Percentiles rank a stretch among this genome's conserved stretches.
Conservation (phyloP, 495 filamentous ascomycete species). For the Daldinia loculata region DNA sequence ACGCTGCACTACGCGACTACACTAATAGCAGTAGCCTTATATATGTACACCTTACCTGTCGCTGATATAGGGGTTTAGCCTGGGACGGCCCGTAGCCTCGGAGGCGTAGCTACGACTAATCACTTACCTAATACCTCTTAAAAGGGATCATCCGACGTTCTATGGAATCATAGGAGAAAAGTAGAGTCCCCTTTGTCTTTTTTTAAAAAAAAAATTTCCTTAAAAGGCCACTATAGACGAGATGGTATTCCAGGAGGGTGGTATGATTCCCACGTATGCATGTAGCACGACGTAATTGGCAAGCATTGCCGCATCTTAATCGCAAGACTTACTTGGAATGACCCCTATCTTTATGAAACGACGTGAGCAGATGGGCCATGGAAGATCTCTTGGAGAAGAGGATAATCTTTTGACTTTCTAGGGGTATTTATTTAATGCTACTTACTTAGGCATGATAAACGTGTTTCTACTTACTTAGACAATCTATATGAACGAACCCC, state of each 20-base stretch:
- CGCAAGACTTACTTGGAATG: slow-evolving; percentile 7
- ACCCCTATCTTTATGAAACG: slow-evolving; percentile 32
- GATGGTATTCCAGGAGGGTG: slow-evolving; percentile 26
- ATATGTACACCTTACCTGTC: neutral
- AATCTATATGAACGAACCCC: neutral
- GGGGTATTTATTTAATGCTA: too few relatives aligned
- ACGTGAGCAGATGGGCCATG: neutral
- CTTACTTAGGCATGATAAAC: neutral
- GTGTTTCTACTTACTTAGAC: neutral
- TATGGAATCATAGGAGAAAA: neutral
- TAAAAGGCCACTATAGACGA: slow-evolving; percentile 12
- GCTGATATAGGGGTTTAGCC: neutral
- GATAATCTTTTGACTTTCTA: neutral
- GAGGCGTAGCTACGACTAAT: neutral
- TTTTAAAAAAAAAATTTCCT: neutral
- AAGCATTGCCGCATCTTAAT: slow-evolving; percentile 8
- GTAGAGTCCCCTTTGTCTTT: neutral
- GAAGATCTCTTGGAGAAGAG: neutral
- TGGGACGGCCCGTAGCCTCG: neutral
- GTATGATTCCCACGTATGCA: slow-evolving; percentile 20
- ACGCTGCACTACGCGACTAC: slow-evolving; percentile 1
- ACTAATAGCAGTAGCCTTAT: slow-evolving; percentile 3
- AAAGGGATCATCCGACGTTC: neutral
- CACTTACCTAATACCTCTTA: slow-evolving; percentile 8
- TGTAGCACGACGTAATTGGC: slow-evolving; percentile 13